Base-by-base conservation (phyloP, 2,329 filamentous ascomycete genomes). In the Proliferodiscus dingleyae region DNA sequence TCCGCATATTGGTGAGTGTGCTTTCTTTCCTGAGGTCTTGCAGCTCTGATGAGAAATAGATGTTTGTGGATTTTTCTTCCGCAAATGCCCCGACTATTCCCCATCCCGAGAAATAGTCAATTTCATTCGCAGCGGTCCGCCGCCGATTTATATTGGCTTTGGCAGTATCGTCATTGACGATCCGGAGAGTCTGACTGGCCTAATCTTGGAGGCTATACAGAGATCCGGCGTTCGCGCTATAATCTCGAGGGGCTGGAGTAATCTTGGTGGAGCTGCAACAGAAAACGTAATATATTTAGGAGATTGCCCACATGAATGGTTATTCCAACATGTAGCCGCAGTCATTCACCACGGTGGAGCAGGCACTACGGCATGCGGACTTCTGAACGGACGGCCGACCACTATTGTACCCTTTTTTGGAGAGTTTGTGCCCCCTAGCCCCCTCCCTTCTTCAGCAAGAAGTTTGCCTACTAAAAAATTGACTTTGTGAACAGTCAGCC, bases 81-180 rank as follows among this genome's bases (percentile, higher is more conserved):
- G 67, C 83, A 5, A 78, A 81, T 1, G 75, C 76, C 0, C 72
- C 74, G 9, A 89, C 80, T 55, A 78, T 70, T 0, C 85, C 87
- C 0, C 73, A 78, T 0, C 71, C 77, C n/a, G n/a, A 1, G 80
- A 83, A 2, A 69, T 90, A 8, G 71, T 71, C 0, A 68, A 70
- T 0, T 89, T 89, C 54, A 68, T 90, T 1, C 72, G 73, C 13
- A 73, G 72, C 10, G 85, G 86, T 11, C 28, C 28, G 15, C 13
- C 28, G 13, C 28, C 11, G 15, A 15, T 30, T 11, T 13, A 30
- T n/a, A 85, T 87, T 39, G 83, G 84, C 0, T 87, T 87, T 48
- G 83, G 84, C 0, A 82, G 77, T 0, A 87, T 87, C 46, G 82
- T 87, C 0, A 79, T 87, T 2, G 82, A 87, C 44, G 80, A 87